phyloP scores from a whole-genome alignment of 345 rosid species.

The Syzygium oleosum region DNA sequence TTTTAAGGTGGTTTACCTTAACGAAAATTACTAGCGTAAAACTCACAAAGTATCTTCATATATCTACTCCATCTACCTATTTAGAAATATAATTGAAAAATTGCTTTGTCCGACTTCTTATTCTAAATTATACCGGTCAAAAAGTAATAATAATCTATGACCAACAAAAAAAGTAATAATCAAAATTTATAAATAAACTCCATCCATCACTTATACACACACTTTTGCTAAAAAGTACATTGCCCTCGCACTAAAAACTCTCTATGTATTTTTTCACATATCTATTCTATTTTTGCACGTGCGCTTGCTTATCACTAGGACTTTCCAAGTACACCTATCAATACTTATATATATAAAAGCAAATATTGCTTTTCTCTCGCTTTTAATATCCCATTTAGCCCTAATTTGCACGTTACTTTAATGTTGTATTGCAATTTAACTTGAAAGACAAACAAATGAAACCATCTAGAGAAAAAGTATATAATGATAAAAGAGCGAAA shows the following conservation, averaged over 20 bases:
- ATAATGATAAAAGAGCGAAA: too few species aligned
- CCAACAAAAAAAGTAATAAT: too few species aligned
- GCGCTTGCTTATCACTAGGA: rapidly evolving
- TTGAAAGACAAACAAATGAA: too few species aligned
- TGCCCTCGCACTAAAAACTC: not conserved
- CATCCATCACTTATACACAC: rapidly evolving
- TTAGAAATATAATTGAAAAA: too few species aligned
- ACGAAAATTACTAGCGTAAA: not conserved
- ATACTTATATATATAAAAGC: too few species aligned
- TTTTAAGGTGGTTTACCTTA: not conserved
- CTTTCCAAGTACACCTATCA: too few species aligned
- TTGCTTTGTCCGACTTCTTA: not conserved
- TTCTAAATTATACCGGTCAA: rapidly evolving
- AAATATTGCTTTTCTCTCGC: too few species aligned
- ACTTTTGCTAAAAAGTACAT: not conserved
- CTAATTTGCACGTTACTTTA: too few species aligned
- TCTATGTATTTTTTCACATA: not conserved
- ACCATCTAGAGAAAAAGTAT: too few species aligned
- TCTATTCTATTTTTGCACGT: not conserved
- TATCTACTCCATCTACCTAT: not conserved
- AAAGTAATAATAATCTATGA: not conserved
- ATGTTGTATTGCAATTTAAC: too few species aligned
- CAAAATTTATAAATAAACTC: not conserved
- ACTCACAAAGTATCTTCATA: too few species aligned
- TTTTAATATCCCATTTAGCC: too few species aligned